Percentiles rank a stretch among this genome's conserved stretches.
Evolutionary conservation across 2,329 filamentous ascomycete species (phyloP).

Genomic region (Periglandula ipomoeae): DNA sequence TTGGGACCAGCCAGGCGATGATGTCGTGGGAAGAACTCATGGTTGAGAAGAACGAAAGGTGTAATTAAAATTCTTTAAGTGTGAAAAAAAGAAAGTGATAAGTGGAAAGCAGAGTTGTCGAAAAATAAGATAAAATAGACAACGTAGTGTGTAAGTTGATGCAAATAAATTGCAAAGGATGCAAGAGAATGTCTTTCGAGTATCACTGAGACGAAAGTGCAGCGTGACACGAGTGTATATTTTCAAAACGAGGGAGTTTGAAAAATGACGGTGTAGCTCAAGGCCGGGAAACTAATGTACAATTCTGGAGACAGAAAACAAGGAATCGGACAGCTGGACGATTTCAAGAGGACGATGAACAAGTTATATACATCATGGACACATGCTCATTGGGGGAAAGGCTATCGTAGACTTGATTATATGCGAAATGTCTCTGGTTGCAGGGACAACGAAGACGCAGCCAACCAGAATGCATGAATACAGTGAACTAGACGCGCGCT

Average conservation of each 20-base stretch:
- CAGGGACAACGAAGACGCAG: background rate
- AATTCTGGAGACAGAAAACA: background rate
- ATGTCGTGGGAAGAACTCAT: slow-evolving; percentile 18
- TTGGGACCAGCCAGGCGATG: slow-evolving; percentile 32
- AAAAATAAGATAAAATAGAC: too few relatives aligned
- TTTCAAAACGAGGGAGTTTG: background rate
- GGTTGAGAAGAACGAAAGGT: slow-evolving; percentile 11
- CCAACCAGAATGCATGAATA: background rate
- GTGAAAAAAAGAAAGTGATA: background rate
- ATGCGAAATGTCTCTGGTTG: background rate
- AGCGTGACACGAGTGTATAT: background rate
- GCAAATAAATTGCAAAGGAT: too few relatives aligned
- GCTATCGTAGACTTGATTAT: background rate
- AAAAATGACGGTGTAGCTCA: background rate
- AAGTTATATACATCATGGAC: background rate
- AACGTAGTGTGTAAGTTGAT: too few relatives aligned
- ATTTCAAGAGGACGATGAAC: background rate
- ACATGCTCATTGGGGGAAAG: background rate
- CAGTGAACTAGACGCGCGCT: background rate
- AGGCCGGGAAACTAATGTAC: background rate
- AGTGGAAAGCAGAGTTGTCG: background rate
- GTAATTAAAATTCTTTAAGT: slow-evolving; percentile 6
- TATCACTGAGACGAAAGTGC: too few relatives aligned
- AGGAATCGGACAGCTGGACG: background rate
- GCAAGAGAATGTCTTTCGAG: too few relatives aligned